phyloP scores from a whole-genome alignment of 192 early-diverging fungal genomes.

The Rhizophagus clarus region DNA sequence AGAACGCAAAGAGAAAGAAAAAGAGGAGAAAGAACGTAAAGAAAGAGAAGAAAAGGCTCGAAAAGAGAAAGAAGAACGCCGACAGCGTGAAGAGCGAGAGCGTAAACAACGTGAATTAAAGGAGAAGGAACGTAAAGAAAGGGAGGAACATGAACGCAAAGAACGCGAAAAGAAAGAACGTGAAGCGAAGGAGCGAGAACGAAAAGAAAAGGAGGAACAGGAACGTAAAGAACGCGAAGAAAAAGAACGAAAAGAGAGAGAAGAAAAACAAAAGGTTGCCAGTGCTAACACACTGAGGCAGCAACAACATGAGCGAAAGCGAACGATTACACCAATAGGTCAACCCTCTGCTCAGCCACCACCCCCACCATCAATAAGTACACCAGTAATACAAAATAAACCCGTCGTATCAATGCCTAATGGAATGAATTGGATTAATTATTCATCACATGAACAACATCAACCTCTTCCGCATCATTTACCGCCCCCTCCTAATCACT shows the following conservation, averaged over 20 bases:
- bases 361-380: constrained; percentile 11
- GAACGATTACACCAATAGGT: constrained; percentile 25
- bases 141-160: constrained; percentile 55
- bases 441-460: constrained; percentile 16
- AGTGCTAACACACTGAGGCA: neutral
- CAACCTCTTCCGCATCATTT: constrained; percentile 6
- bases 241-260: constrained; percentile 32
- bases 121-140: constrained; percentile 46
- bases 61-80: constrained; percentile 41
- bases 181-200: constrained; percentile 51
- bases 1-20: constrained; percentile 39
- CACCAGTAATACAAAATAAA: constrained; percentile 7
- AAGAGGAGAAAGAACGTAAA: constrained; percentile 41
- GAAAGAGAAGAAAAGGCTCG: constrained; percentile 42
- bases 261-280: constrained; percentile 15
- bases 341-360: constrained; percentile 16
- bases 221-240: constrained; percentile 40
- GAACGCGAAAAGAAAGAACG: constrained; percentile 57
- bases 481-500: neutral
- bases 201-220: constrained; percentile 49
- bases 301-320: constrained; percentile 28
- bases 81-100: constrained; percentile 47
- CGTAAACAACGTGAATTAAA: constrained; percentile 50
- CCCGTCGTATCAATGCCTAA: constrained; percentile 5
- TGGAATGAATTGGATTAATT: constrained; percentile 31